A percentile compares a stretch with the other conserved stretches of the same genome.
These are phyloP conservation scores for Penicillium sp. DNA, from an alignment of 2,329 filamentous ascomycete genomes.

Conservation along the genomic window DNA sequence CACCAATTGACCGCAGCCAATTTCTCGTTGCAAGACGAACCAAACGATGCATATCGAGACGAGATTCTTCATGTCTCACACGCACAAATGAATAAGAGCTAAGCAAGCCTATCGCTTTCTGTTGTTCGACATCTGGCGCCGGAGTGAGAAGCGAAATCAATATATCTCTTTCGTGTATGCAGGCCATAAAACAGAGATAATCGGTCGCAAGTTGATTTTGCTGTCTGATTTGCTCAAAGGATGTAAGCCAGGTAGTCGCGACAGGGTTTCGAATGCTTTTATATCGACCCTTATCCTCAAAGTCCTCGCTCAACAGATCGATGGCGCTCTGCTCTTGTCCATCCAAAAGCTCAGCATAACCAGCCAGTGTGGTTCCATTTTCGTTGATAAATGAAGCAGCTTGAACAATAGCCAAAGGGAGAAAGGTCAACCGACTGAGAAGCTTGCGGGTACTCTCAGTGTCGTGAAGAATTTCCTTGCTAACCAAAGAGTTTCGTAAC, in stretches of 20 bases:
- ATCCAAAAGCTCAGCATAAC: slow-evolving; percentile 19
- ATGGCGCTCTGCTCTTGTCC: slow-evolving; percentile 19
- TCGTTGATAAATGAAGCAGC: slow-evolving; percentile 30
- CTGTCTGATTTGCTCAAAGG: slow-evolving; percentile 28
- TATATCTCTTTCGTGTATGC: slow-evolving; percentile 25
- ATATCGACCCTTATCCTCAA: slow-evolving; percentile 29
- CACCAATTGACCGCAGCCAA: slow-evolving; percentile 11
- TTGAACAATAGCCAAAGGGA: slow-evolving; percentile 32
- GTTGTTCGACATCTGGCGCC: not conserved
- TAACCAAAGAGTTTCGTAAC: slow-evolving; percentile 11
- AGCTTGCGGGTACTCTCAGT: slow-evolving; percentile 1
- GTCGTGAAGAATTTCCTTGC: too few relatives aligned
- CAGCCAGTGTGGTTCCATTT: slow-evolving; percentile 7
- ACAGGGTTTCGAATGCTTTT: slow-evolving; percentile 30
- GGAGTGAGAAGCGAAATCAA: slow-evolving; percentile 23
- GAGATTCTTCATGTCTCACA: not conserved
- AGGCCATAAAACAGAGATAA: slow-evolving; percentile 29
- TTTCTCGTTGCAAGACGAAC: slow-evolving; percentile 29
- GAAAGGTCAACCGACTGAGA: slow-evolving; percentile 20
- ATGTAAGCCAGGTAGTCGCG: slow-evolving; percentile 33
- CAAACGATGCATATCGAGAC: slow-evolving; percentile 28
- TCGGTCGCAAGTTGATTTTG: slow-evolving; percentile 16
- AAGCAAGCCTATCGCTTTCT: slow-evolving; percentile 21
- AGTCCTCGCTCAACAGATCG: slow-evolving; percentile 27
- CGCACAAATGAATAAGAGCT: slow-evolving; percentile 21